These are phyloP conservation scores for Metarhizium anisopliae DNA, from an alignment of 2,329 filamentous ascomycete species.

Conservation along the genomic window DNA sequence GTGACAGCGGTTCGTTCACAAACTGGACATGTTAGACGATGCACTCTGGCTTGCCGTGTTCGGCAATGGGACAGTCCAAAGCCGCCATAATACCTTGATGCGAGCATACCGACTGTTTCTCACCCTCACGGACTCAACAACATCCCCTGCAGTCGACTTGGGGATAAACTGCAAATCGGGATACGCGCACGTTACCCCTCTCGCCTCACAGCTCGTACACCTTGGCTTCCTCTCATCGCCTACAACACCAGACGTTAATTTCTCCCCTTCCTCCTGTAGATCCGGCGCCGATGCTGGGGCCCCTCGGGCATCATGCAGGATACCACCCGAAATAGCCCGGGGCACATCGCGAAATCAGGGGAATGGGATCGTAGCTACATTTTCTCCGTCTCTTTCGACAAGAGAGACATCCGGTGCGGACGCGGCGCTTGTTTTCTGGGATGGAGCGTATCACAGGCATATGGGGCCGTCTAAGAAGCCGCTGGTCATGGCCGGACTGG, in stretches of 20 bases:
- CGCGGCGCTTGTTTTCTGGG: conserved; percentile 12
- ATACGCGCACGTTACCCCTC: conserved; percentile 8
- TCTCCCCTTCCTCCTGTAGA: no score
- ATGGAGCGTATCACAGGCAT: conserved; percentile 11
- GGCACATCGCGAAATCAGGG: background rate
- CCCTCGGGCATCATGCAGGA: no score
- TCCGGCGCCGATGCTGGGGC: no score
- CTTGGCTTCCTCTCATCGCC: conserved; percentile 13
- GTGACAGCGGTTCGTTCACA: conserved; percentile 2
- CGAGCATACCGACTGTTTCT: conserved; percentile 1
- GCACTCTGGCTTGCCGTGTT: background rate
- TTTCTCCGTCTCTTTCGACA: conserved; percentile 13
- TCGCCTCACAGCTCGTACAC: conserved; percentile 10
- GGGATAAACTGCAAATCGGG: conserved; percentile 8
- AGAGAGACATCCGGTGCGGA: conserved; percentile 12
- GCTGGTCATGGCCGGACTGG: background rate
- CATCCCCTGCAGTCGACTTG: background rate
- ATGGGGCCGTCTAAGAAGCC: background rate
- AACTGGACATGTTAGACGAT: background rate
- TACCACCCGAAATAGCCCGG: no score
- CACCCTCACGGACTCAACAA: background rate
- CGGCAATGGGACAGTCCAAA: background rate
- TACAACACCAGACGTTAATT: background rate
- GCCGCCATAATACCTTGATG: conserved; percentile 4
- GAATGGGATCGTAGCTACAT: conserved; percentile 6